Conservation (phyloP, 2,329 filamentous ascomycete genomes). For the Pleomassaria siparia region DNA sequence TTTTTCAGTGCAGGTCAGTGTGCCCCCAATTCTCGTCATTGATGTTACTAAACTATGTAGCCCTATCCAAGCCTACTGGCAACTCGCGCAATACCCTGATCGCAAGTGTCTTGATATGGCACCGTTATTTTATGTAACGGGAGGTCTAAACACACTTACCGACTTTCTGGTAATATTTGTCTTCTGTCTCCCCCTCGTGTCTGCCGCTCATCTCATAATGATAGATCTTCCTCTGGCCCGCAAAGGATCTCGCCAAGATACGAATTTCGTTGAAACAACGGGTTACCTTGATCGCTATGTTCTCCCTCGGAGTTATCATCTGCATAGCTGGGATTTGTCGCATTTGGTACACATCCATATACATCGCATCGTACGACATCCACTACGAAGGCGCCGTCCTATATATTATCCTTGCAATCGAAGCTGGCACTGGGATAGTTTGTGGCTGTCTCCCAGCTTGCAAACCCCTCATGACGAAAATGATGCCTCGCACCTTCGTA, state of each 20-base stretch:
- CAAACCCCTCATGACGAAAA: conserved; percentile 31
- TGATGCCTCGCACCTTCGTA: conserved; percentile 30
- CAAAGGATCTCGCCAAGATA: conserved; percentile 27
- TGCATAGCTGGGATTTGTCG: conserved; percentile 34
- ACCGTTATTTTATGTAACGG: conserved; percentile 14
- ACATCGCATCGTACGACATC: conserved; percentile 27
- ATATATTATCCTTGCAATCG: conserved; percentile 30
- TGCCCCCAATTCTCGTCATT: background rate
- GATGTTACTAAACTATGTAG: background rate
- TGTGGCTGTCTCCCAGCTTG: conserved; percentile 36
- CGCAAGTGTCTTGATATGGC: conserved; percentile 17
- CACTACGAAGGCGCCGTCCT: conserved; percentile 21
- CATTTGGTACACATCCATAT: conserved; percentile 30
- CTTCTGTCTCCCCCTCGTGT: background rate
- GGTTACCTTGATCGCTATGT: conserved; percentile 32
- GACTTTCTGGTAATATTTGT: conserved; percentile 27
- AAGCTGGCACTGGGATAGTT: conserved; percentile 31
- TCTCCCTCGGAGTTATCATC: conserved; percentile 33
- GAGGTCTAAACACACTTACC: conserved; percentile 24
- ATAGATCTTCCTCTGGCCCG: conserved; percentile 34
- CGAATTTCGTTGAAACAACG: conserved; percentile 30
- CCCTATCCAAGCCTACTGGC: conserved; percentile 12
- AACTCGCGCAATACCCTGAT: conserved; percentile 6
- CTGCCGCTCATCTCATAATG: background rate
- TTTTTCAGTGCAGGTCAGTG: conserved; percentile 34